Conservation (phyloP, 106 monocot species). For the Platanthera guangdongensis region DNA sequence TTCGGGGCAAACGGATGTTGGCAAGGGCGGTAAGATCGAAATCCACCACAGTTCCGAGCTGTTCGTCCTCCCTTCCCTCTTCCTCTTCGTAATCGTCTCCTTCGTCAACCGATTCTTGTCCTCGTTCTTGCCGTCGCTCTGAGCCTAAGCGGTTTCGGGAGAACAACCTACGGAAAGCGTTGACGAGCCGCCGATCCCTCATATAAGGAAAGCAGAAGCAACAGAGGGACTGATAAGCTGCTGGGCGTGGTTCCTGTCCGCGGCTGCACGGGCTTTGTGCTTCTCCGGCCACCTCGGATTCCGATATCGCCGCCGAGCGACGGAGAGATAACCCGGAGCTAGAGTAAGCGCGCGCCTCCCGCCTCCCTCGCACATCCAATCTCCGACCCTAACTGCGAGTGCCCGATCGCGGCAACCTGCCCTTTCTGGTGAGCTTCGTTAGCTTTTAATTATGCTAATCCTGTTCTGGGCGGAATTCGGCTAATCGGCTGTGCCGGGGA, state of each 20-base stretch:
- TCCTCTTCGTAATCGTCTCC: neutral
- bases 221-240: neutral
- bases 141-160: neutral
- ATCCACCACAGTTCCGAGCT: neutral
- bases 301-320: conserved; percentile 2
- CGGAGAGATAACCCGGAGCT: neutral
- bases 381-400: neutral
- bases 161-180: neutral
- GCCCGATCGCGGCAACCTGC: neutral
- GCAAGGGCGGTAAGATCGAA: neutral
- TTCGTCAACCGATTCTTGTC: neutral
- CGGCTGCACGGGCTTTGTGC: neutral
- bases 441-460: neutral
- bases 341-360: neutral
- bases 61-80: neutral
- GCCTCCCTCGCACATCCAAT: neutral
- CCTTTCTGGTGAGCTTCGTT: neutral
- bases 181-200: neutral
- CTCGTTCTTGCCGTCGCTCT: neutral
- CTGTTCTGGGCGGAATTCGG: neutral
- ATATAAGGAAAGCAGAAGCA: neutral
- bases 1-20: neutral
- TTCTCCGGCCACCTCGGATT: neutral
- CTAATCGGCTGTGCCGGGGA: too few relatives aligned
- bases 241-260: neutral